A percentile compares a stretch with the other conserved stretches of the same genome.
Conservation (phyloP, 179 eudicot genomes). For the Corrigiola litoralis region DNA sequence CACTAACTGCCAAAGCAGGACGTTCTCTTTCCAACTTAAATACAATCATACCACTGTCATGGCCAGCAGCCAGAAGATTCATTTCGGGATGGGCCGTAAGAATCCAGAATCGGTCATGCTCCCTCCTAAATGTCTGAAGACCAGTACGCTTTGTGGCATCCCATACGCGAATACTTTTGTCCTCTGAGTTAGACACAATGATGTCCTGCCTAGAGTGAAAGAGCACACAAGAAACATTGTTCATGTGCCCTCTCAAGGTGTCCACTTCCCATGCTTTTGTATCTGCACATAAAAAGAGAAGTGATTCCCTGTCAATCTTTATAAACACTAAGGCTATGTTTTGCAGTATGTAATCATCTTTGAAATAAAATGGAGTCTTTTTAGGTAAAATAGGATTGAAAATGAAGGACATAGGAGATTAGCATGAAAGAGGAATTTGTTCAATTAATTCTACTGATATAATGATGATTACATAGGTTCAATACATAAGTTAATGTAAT, state of each 20-base stretch:
- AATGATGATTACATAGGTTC: too few relatives aligned
- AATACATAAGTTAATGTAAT: too few relatives aligned
- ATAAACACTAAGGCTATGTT: too few relatives aligned
- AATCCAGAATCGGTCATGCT: slow-evolving; percentile 98
- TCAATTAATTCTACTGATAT: too few relatives aligned
- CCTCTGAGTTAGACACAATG: slow-evolving; percentile 92
- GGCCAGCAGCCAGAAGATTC: slow-evolving; percentile 96
- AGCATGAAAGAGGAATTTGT: too few relatives aligned
- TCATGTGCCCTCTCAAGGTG: slow-evolving; percentile 94
- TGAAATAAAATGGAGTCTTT: too few relatives aligned
- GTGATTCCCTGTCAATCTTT: background rate
- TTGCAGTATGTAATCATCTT: too few relatives aligned
- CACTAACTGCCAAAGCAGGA: slow-evolving; percentile 86
- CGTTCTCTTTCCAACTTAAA: slow-evolving; percentile 95
- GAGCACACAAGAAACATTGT: slow-evolving; percentile 84
- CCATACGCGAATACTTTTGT: slow-evolving; percentile 96
- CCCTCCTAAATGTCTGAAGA: slow-evolving; percentile 88
- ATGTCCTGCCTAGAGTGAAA: slow-evolving; percentile 87
- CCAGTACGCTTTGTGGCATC: slow-evolving; percentile 94
- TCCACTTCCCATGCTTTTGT: slow-evolving; percentile 99
- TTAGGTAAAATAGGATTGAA: too few relatives aligned
- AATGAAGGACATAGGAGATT: too few relatives aligned
- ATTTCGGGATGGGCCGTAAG: slow-evolving; percentile 87
- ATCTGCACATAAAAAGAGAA: slow-evolving; percentile 40
- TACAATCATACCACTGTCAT: slow-evolving; percentile 94